Evolutionary conservation across 108 stramenopile species (phyloP), one percentile per base, ranked within the genome.

Genomic region (Mediolabrus comicus): DNA sequence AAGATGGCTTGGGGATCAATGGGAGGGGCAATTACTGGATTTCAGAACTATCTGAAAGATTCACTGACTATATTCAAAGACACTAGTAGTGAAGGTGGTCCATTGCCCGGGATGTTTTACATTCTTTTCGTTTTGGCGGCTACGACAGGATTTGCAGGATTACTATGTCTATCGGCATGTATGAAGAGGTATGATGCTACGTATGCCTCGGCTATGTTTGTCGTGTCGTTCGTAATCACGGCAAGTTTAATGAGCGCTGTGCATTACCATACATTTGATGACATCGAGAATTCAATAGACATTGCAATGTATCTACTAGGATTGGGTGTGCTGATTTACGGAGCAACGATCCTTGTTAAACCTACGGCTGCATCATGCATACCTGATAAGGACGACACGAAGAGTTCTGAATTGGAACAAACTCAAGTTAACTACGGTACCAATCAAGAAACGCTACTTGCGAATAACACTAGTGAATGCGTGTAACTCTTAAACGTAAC

Each of bases 101-200:
- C 67, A 24, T 53, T 77, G 9, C 72, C 62, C 10, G 3, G 49
- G 17, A 11, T 38, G 56, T 65, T 84, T 30, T 75, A 63, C 30
- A 34, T 87, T 2, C 72, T 81, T 14, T 39, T 79, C 16, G 13
- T 64, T 4, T 39, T 83, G 51, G 85, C 92, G 2, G 77, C 77
- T 39, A 32, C 62, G 9, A 84, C 85, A 14, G 75, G 87, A 17
- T 86, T 90, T 71, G 68, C 49, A 12, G 92, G 92, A 2, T 52
- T 93, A 46, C 60, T 93, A 10, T 75, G 83, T 10, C 64, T 94
- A 10, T 82, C 84, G 10, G 82, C 82, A 1, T 89, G 88, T 60
- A 94, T 94, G 92, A 88, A 90, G 61, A 72, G 92, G 53, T 94
- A 84, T 57, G 88, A 94, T 84, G 89, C 88, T 27, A 90, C 92